Conservation (phyloP, 2,329 filamentous ascomycete genomes). For the Didymosphaeria variabile region DNA sequence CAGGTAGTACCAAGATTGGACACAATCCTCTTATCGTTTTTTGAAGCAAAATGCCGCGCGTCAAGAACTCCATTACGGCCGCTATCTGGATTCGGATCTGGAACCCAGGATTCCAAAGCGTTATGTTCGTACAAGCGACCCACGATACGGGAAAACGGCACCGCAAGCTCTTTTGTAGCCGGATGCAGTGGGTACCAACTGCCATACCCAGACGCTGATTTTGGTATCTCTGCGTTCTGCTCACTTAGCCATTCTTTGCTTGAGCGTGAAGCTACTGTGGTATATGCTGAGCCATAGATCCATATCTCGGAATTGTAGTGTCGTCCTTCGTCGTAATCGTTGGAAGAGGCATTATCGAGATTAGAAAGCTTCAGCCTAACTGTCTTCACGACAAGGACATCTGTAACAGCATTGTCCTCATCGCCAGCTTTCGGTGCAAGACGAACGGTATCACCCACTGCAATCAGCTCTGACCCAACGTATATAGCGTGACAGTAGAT, state of each 20-base stretch:
- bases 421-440: constrained; percentile 47
- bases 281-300: constrained; percentile 61
- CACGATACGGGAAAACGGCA: constrained; percentile 62
- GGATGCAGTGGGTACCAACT: constrained; percentile 62
- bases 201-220: constrained; percentile 53
- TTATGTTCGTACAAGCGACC: constrained; percentile 64
- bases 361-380: constrained; percentile 62
- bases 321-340: constrained; percentile 56
- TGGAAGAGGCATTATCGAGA: constrained; percentile 57
- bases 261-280: constrained; percentile 44
- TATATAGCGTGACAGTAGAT: constrained; percentile 65
- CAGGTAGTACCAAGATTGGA: constrained; percentile 53
- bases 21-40: constrained; percentile 60
- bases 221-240: constrained; percentile 25
- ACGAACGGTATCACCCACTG: constrained; percentile 64
- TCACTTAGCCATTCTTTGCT: constrained; percentile 36
- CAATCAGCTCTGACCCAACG: constrained; percentile 65
- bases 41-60: constrained; percentile 58
- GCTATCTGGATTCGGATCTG: constrained; percentile 46
- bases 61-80: constrained; percentile 58
- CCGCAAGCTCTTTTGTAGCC: constrained; percentile 50
- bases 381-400: constrained; percentile 63
- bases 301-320: constrained; percentile 59
- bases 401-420: constrained; percentile 47
- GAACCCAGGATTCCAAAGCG: constrained; percentile 58